These are phyloP conservation scores for Thermomucor indicae-seudaticae DNA, from an alignment of 371 early-diverging fungal genomes.

Conservation along the genomic window DNA sequence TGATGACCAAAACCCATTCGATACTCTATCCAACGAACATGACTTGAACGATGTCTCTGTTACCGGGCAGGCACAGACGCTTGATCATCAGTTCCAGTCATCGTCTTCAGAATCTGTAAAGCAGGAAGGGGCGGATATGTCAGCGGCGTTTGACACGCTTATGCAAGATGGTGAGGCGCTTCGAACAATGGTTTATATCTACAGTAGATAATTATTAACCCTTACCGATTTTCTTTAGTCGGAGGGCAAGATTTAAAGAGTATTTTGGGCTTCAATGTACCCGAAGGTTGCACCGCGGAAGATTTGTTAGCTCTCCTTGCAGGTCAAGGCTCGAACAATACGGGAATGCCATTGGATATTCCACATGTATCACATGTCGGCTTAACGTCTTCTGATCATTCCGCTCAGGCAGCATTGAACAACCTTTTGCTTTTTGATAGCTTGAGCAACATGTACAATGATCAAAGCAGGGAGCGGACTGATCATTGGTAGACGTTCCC, in stretches of 20 bases:
- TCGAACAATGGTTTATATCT: background rate
- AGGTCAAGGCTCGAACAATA: too few relatives aligned
- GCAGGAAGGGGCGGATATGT: conserved; percentile 3
- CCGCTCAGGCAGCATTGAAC: too few relatives aligned
- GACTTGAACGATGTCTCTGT: background rate
- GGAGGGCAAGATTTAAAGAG: background rate
- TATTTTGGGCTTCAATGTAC: background rate
- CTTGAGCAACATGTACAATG: too few relatives aligned
- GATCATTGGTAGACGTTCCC: too few relatives aligned
- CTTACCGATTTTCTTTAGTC: too few relatives aligned
- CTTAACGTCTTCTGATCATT: too few relatives aligned
- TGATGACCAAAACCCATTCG: conserved; percentile 26
- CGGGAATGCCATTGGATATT: too few relatives aligned
- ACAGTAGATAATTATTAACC: background rate
- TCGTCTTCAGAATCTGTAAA: conserved; percentile 11
- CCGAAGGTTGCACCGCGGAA: conserved; percentile 8
- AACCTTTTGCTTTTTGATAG: too few relatives aligned
- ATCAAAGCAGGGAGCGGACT: too few relatives aligned
- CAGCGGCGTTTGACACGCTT: background rate
- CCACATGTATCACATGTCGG: too few relatives aligned
- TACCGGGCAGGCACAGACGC: background rate
- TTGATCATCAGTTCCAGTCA: conserved; percentile 13
- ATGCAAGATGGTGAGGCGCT: conserved; percentile 11
- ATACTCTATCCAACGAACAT: conserved; percentile 1
- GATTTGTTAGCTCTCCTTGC: conserved; percentile 16